phyloP scores from a whole-genome alignment of 2,329 filamentous ascomycete genomes.

The Xylariales sp. region DNA sequence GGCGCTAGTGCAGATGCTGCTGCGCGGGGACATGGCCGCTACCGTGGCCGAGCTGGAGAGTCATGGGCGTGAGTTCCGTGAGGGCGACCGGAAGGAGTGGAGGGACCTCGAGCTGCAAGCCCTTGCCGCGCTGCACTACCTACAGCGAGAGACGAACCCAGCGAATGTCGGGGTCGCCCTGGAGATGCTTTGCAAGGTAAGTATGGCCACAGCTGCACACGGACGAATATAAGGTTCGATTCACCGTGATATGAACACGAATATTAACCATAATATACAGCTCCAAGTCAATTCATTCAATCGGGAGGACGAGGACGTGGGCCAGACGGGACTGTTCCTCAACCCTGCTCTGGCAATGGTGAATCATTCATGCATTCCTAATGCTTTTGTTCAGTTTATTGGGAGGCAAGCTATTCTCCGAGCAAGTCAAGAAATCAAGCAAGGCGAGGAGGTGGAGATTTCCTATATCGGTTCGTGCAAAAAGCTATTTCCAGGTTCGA shows the following conservation, averaged over 20 bases:
- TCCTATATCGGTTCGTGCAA: slow-evolving; percentile 63
- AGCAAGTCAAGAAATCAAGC: slow-evolving; percentile 42
- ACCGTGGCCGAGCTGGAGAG: slow-evolving; percentile 39
- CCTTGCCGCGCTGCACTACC: slow-evolving; percentile 44
- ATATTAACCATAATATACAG: slow-evolving; percentile 25
- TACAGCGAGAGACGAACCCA: slow-evolving; percentile 31
- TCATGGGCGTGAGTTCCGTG: slow-evolving; percentile 35
- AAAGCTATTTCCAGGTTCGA: slow-evolving; percentile 13
- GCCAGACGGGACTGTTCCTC: slow-evolving; percentile 50
- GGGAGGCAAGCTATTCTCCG: slow-evolving; percentile 47
- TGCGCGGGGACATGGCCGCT: slow-evolving; percentile 27
- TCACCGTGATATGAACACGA: too few species aligned
- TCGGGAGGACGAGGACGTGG: slow-evolving; percentile 47
- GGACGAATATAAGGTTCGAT: too few species aligned
- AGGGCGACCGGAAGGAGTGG: slow-evolving; percentile 27
- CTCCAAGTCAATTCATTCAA: slow-evolving; percentile 61
- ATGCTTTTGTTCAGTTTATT: slow-evolving; percentile 52
- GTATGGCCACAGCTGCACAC: too few species aligned
- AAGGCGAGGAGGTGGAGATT: slow-evolving; percentile 55
- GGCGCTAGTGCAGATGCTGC: slow-evolving; percentile 46
- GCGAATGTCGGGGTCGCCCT: slow-evolving; percentile 34
- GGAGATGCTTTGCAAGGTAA: slow-evolving; percentile 51
- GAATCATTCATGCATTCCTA: slow-evolving; percentile 60
- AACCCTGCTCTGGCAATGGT: slow-evolving; percentile 53
- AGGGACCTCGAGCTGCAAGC: slow-evolving; percentile 45